A percentile compares a stretch with the other conserved stretches of the same genome.
These are phyloP conservation scores for Emergomyces africanus DNA, from an alignment of 2,329 filamentous ascomycete species.

Conservation along the genomic window DNA sequence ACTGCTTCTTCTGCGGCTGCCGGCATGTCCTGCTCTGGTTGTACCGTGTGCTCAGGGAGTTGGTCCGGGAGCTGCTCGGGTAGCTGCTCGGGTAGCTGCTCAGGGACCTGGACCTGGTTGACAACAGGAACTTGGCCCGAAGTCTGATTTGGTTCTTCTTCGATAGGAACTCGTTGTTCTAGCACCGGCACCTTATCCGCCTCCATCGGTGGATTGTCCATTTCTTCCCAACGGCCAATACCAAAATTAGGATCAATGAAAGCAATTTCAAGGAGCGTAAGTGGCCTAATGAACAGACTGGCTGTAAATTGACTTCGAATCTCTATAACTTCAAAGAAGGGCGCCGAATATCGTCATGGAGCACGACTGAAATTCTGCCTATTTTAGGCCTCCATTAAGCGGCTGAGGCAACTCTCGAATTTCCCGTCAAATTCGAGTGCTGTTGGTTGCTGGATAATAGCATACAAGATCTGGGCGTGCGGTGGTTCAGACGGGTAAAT, in stretches of 20 bases:
- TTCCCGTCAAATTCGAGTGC: not conserved
- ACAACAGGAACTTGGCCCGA: not conserved
- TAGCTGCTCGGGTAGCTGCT: not conserved
- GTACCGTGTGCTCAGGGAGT: slow-evolving; percentile 12
- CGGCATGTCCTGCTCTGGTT: slow-evolving; percentile 17
- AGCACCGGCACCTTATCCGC: slow-evolving; percentile 7
- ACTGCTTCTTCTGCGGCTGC: slow-evolving; percentile 26
- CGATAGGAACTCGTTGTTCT: slow-evolving; percentile 2
- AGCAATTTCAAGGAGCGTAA: not conserved
- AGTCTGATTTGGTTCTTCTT: not conserved
- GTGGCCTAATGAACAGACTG: not conserved
- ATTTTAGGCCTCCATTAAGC: not conserved
- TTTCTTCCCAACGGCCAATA: not conserved
- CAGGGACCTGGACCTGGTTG: not conserved
- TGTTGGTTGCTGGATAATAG: not conserved
- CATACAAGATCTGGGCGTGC: not conserved
- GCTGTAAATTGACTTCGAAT: not conserved
- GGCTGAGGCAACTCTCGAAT: not conserved
- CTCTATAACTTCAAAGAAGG: not conserved
- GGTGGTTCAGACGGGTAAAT: not conserved
- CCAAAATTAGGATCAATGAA: not conserved
- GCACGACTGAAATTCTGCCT: not conserved
- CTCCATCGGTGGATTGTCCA: slow-evolving; percentile 8
- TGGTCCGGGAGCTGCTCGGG: slow-evolving; percentile 6
- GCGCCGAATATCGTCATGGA: not conserved